Conservation (phyloP, 2,329 filamentous ascomycete species). For the Penicillium brevicompactum region DNA sequence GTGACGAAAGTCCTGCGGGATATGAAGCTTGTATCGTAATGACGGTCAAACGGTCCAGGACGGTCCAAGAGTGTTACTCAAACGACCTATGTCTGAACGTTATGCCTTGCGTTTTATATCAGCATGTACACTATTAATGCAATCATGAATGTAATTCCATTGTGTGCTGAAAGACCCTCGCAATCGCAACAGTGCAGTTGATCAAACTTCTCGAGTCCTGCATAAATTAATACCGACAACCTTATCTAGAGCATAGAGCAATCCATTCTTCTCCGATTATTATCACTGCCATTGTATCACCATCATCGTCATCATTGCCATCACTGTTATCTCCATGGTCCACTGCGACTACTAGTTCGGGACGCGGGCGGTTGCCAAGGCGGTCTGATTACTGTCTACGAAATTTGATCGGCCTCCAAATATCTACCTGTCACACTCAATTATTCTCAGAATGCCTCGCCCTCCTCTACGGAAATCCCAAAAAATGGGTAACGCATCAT, state of each 20-base stretch:
- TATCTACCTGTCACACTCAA: not conserved
- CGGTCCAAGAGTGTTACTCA: conserved; percentile 9
- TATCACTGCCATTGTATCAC: no score
- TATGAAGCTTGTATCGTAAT: conserved; percentile 39
- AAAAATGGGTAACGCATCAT: conserved; percentile 7
- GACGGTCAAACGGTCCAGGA: not conserved
- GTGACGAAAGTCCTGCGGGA: conserved; percentile 47
- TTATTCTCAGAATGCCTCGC: not conserved
- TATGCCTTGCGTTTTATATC: conserved; percentile 11
- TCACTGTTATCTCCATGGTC: no score
- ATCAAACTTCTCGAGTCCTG: no score
- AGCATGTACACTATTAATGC: conserved; percentile 19
- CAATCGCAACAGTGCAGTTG: not conserved
- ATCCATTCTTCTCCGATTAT: no score
- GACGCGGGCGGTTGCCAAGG: not conserved
- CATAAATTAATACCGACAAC: no score
- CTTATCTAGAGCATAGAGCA: no score
- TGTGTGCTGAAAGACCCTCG: not conserved
- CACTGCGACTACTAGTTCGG: not conserved
- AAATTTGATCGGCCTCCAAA: conserved; percentile 4
- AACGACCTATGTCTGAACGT: conserved; percentile 4
- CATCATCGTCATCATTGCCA: no score
- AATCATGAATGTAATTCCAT: conserved; percentile 6
- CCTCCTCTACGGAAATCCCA: not conserved
- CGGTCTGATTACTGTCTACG: conserved; percentile 2